Evolutionary conservation across 352 stramenopile species (phyloP), one percentile per base, ranked within the genome.

Genomic region (Phytopythium boreale): DNA sequence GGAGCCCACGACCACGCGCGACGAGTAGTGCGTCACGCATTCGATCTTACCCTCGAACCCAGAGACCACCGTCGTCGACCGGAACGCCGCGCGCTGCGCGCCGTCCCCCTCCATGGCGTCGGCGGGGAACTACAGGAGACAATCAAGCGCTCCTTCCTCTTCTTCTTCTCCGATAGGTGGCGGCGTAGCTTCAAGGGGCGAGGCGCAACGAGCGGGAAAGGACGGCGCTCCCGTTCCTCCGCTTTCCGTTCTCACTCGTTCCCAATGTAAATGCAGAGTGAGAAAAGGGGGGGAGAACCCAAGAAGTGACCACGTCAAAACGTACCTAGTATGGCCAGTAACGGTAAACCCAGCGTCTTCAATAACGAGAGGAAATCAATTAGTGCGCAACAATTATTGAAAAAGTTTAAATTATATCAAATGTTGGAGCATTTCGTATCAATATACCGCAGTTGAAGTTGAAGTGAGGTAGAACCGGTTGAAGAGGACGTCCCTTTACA

Each of bases 1-100:
- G 51, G 87, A 89, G 71, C 87, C 87, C 41, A 96, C 66, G 14
- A 96, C 82, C 41, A 96, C 85, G 61, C 87, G 85, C n/a, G 79
- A 94, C 37, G 85, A 93, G 73, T 96, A 96, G 71, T 94, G 86
- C 55, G 85, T 87, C 51, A 94, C 80, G 59, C 85, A 92, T 61
- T 94, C 84, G 55, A 96, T 79, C 62, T 90, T 90, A 24, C 87
- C 87, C 34, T 92, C 78, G 57, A 93, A 96, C 58, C 76, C 79
- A 26, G 70, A 76, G 55, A 96, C 79, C 26, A 96, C 63, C 20
- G 82, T 80, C 43, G 80, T 89, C 27, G 85, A 87, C 58, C 83
- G 85, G 81, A 94, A 94, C 31, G 84, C 83, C 59, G 84, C 80
- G 71, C 85, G 85, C 74, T 77, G 64, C 56, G 24, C 26, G 3